phyloP scores from a whole-genome alignment of 306 rosid genomes.

The Echinosophora koreensis region DNA sequence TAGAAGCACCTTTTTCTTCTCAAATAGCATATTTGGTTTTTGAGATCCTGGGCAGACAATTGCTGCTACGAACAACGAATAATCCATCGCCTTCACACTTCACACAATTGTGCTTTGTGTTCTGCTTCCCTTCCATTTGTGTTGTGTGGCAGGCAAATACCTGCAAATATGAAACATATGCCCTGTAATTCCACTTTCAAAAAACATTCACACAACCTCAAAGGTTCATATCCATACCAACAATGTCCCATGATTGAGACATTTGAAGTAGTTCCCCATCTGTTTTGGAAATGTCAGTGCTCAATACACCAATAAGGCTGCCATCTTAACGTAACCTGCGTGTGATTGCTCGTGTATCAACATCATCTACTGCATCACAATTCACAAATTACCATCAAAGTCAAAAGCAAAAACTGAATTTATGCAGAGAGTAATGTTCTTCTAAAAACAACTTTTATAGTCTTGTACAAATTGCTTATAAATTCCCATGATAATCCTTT shows the following conservation, averaged over 20 bases:
- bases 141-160: too few relatives aligned
- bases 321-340: constrained; percentile 94
- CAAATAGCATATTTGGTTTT: too few relatives aligned
- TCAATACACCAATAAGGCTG: constrained; percentile 93
- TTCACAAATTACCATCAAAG: constrained; percentile 41
- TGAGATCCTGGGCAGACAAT: too few relatives aligned
- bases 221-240: constrained; percentile 66
- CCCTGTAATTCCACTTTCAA: constrained; percentile 9
- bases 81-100: too few relatives aligned
- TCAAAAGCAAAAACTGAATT: constrained; percentile 19
- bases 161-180: constrained; percentile 56
- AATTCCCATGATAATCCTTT: constrained; percentile 95
- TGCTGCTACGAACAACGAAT: too few relatives aligned
- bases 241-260: constrained; percentile 94
- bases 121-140: too few relatives aligned
- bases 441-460: constrained; percentile 23
- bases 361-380: constrained; percentile 75
- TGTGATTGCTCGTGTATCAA: constrained; percentile 93
- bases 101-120: too few relatives aligned
- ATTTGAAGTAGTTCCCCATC: constrained; percentile 81
- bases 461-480: constrained; percentile 64
- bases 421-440: background rate
- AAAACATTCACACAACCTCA: constrained; percentile 21
- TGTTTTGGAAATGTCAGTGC: constrained; percentile 81
- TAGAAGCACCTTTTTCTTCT: too few relatives aligned